A percentile compares a stretch with the other conserved stretches of the same genome.
Evolutionary conservation across 108 stramenopile genomes (phyloP).

Genomic region (Discostella pseudostelligera): DNA sequence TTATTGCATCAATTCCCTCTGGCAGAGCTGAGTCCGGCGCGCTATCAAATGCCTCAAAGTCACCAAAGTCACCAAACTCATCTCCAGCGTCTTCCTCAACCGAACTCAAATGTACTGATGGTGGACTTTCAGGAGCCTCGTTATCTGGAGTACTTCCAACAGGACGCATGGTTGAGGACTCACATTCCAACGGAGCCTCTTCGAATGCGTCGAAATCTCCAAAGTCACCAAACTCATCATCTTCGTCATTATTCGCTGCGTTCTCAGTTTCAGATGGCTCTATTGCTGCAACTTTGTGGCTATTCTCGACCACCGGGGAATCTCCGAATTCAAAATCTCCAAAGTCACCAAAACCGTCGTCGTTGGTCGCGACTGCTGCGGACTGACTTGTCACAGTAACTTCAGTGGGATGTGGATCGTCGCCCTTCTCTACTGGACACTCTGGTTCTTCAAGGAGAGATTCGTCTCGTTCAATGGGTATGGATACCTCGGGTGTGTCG

Average conservation of each 20-base stretch:
- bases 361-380: background rate
- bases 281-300: background rate
- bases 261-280: background rate
- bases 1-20: constrained; percentile 1
- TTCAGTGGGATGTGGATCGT: too few species aligned
- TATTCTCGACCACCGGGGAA: background rate
- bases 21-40: background rate
- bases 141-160: background rate
- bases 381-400: too few species aligned
- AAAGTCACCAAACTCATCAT: constrained; percentile 21
- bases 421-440: too few species aligned
- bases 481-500: too few species aligned
- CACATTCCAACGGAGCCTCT: background rate
- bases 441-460: too few species aligned
- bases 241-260: background rate
- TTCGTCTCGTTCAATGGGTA: too few species aligned
- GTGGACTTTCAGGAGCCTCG: background rate
- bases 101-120: background rate
- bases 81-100: background rate
- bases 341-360: background rate
- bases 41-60: constrained; percentile 28
- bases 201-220: constrained; percentile 23
- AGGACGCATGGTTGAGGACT: too few species aligned
- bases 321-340: background rate
- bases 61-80: constrained; percentile 30